A percentile compares a stretch with the other conserved stretches of the same genome.
Evolutionary conservation across 2,329 filamentous ascomycete species (phyloP).

Genomic region (Ophiostoma ulmi): DNA sequence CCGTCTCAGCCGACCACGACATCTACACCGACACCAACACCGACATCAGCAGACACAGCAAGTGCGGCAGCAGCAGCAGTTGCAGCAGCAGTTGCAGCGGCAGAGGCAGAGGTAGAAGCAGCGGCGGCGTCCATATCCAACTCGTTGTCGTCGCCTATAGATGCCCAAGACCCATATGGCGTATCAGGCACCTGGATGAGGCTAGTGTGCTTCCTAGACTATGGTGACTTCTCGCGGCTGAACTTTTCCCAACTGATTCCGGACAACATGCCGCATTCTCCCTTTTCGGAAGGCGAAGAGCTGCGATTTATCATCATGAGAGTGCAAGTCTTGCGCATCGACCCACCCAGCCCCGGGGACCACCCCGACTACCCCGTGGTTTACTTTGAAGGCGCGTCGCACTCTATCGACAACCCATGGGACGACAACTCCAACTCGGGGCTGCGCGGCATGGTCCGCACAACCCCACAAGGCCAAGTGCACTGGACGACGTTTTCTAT

Average conservation of each 20-base stretch:
- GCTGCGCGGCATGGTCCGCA: constrained; percentile 58
- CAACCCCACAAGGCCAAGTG: constrained; percentile 66
- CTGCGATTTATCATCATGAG: constrained; percentile 66
- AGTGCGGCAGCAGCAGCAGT: not conserved
- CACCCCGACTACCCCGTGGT: constrained; percentile 58
- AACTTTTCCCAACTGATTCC: constrained; percentile 56
- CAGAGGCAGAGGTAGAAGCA: not conserved
- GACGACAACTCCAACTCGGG: constrained; percentile 65
- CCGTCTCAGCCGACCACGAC: not conserved
- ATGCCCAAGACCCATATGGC: constrained; percentile 62
- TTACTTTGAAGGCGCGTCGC: constrained; percentile 59
- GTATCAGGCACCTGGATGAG: constrained; percentile 64
- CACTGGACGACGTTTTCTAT: constrained; percentile 68
- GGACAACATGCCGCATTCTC: constrained; percentile 42
- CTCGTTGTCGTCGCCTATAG: constrained; percentile 33
- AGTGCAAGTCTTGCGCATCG: constrained; percentile 56
- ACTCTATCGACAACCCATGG: constrained; percentile 58
- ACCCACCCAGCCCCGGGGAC: constrained; percentile 54
- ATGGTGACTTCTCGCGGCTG: constrained; percentile 65
- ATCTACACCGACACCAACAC: not conserved
- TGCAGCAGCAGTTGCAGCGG: not conserved
- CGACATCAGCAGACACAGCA: not conserved
- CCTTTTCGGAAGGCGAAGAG: constrained; percentile 60
- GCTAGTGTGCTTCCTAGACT: constrained; percentile 55
- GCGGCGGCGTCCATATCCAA: not conserved